Conservation (phyloP, 495 filamentous ascomycete species). For the Achaetomiella virescens region DNA sequence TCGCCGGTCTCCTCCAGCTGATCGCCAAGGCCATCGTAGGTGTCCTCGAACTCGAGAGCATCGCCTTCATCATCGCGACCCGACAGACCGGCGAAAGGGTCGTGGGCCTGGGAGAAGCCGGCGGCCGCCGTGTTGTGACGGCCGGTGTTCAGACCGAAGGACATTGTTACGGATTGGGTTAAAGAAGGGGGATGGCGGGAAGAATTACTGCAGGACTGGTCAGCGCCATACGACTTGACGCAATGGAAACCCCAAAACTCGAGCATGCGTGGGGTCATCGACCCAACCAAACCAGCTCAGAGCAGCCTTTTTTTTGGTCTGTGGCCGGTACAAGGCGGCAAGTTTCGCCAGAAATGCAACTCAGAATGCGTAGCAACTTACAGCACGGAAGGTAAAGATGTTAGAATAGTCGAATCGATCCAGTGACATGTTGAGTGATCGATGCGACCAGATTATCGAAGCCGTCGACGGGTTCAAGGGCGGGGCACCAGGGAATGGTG, state of each 20-base stretch:
- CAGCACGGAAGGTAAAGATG: constrained; percentile 19
- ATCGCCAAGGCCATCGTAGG: constrained; percentile 92
- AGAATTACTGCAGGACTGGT: constrained; percentile 14
- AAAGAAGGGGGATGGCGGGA: background rate
- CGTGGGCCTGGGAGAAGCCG: constrained; percentile 77
- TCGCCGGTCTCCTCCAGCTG: constrained; percentile 89
- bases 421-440: constrained; percentile 27
- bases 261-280: background rate
- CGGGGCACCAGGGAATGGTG: background rate
- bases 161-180: constrained; percentile 22
- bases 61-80: constrained; percentile 67
- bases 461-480: background rate
- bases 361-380: constrained; percentile 9
- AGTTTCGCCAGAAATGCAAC: background rate
- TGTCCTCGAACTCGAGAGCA: constrained; percentile 91
- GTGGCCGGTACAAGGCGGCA: background rate
- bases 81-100: constrained; percentile 83
- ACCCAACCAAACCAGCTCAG: background rate
- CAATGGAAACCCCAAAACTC: too few relatives aligned
- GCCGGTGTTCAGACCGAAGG: constrained; percentile 74
- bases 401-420: constrained; percentile 11
- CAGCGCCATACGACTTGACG: background rate
- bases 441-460: background rate
- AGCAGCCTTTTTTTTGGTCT: background rate
- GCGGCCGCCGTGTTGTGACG: constrained; percentile 50